These are phyloP conservation scores for Cucumis melo DNA, from an alignment of 306 rosid species.

Conservation along the genomic window DNA sequence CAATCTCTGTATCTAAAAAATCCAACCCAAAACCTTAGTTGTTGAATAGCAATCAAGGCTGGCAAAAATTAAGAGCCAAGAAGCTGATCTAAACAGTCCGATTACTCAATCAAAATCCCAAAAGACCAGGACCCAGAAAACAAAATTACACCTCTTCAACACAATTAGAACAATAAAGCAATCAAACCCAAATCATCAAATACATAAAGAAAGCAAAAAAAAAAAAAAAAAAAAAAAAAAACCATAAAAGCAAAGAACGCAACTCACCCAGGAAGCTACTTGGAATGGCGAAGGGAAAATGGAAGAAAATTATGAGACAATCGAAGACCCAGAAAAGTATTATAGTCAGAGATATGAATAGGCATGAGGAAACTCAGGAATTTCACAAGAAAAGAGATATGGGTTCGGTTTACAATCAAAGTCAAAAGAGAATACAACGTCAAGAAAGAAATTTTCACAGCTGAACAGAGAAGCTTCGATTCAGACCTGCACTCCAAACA, in stretches of 20 bases:
- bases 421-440: constrained; percentile 7
- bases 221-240: not conserved
- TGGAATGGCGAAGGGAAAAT: not conserved
- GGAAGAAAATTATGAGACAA: not conserved
- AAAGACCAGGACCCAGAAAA: not conserved
- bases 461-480: constrained; percentile 10
- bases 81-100: not conserved
- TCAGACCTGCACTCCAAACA: constrained; percentile 1
- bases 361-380: not conserved
- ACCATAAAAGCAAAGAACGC: not conserved
- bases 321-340: constrained; percentile 2
- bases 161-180: not conserved
- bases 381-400: not conserved
- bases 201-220: not conserved
- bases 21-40: not conserved
- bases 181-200: not conserved
- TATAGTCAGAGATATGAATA: not conserved
- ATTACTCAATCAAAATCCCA: not conserved
- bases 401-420: not conserved
- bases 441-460: not conserved
- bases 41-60: not conserved
- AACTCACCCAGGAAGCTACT: constrained; percentile 1
- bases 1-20: not conserved
- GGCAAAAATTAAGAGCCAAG: not conserved
- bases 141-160: not conserved